Base-by-base conservation (phyloP, 2,329 filamentous ascomycete genomes). In the Diaporthe citrichinensis region DNA sequence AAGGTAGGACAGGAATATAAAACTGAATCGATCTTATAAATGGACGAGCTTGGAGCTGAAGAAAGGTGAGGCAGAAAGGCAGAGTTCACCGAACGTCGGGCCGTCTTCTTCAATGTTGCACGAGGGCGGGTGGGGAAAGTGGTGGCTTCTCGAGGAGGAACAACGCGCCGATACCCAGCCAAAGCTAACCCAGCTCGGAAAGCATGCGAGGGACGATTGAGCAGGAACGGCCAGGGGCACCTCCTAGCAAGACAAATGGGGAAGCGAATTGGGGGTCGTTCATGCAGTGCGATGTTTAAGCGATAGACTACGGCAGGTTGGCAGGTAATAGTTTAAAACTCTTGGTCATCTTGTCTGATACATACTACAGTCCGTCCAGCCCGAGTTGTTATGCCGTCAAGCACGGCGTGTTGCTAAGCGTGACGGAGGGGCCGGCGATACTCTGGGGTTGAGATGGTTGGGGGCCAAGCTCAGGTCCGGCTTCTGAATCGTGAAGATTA, bases 401-500 rank as follows among this genome's bases (percentile, higher is more conserved):
- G 28, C 36, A 49, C 36, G 28, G 39, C 20, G 15, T 12, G n/a
- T 2, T 44, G 59, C 1, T 1, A 14, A 23, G 25, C 2, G 1
- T 1, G 17, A 39, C 62, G 62, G 62, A 51, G 62, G 44, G 25
- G 8, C 46, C 46, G 65, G 65, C 6, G 5, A 67, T 28, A 67
- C 44, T 51, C 28, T n/a, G 23, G 44, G 28, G 28, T 25, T 68
- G 44, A 34, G 62, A 51, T 23, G 44, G 28, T 39, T n/a, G 46
- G 20, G 28, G 25, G 46, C 46, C 62, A 51, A 51, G 44, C 12
- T 51, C 31, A 25, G 17, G 46, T 17, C 5, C 23, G 65, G 34
- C 34, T 25, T 53, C 62, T 53, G 65, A 68, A 68, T 68, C 65
- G 44, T 68, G 46, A 68, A 69, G 49, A 41, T 55, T 39, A 17